These are phyloP conservation scores for Colletotrichum ledebouriae DNA, from an alignment of 2,329 filamentous ascomycete species.

Conservation along the genomic window DNA sequence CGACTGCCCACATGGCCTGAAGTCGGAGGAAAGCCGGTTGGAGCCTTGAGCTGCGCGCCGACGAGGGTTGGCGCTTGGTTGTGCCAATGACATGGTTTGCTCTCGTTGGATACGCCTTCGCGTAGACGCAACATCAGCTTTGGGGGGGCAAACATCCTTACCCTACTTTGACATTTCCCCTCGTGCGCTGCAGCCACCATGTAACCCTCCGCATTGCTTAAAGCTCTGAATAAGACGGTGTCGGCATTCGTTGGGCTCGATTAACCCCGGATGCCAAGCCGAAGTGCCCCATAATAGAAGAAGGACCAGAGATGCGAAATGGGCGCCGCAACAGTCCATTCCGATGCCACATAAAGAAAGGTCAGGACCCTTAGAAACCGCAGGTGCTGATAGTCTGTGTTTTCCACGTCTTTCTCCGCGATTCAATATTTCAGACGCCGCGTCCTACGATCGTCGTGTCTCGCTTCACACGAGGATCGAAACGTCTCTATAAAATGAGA, in stretches of 20 bases:
- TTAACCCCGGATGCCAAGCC: no score
- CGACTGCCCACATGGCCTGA: neutral
- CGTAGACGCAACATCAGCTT: neutral
- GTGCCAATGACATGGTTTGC: neutral
- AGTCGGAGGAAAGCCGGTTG: no score
- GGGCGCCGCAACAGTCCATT: no score
- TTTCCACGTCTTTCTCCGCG: no score
- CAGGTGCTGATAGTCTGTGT: no score
- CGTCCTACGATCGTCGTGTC: neutral
- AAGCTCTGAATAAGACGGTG: slow-evolving; percentile 10
- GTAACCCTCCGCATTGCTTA: slow-evolving; percentile 4
- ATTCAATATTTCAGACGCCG: neutral
- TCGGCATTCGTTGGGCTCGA: no score
- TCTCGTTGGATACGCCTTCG: neutral
- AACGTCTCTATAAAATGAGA: neutral
- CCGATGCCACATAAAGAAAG: no score
- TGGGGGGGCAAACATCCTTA: neutral
- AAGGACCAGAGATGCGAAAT: no score
- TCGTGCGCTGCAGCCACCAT: neutral
- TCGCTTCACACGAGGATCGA: no score
- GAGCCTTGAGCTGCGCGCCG: no score
- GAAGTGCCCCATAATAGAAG: no score
- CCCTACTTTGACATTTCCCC: neutral
- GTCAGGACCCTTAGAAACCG: no score
- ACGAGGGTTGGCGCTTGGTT: neutral